Base-by-base conservation (phyloP, 2,329 filamentous ascomycete species). In the Mycosphaerella sp. region DNA sequence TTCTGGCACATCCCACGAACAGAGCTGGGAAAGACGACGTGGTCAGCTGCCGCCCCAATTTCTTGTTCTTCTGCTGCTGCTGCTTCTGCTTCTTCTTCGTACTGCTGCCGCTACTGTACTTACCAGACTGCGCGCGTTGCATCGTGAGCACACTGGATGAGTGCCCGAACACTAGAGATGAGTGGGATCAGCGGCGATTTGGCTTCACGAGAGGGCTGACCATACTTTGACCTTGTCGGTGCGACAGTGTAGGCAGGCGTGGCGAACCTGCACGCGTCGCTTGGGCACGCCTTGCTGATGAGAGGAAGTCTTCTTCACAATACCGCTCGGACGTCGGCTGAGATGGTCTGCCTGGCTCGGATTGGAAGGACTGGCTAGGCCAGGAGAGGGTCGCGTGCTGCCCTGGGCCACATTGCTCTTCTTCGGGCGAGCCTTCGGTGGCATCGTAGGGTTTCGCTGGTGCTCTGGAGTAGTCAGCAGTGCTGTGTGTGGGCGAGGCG, bases 111-210 rank as follows among this genome's bases (percentile, higher is more conserved):
- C 26, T 29, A 4, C 26, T 47, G 41, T 44, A 26, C 42, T 44
- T 29, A 44, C 42, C 8, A 55, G 53, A 29, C 29, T 39, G 21
- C 54, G 54, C 11, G 48, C 11, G 12, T 12, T 14, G 50, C 56
- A 59, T 36, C 59, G 54, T 7, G 44, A 36, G 48, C 61, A 63
- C 34, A 41, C 52, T 5, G 61, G 61, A 40, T 60, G 61, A 14
- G 54, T 52, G 29, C 61, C 61, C 44, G 55, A 54, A 40, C 60
- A 58, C 55, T 60, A 34, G 32, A 6, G 14, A 36, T 5, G 14
- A 29, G 8, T 12, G 1, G 32, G 2, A 34, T 51, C 32, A 51
- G 49, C 41, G 14, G 3, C 8, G 9, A 31, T 12, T 21, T 17
- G 34, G 17, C 17, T 6, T 29, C 40, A 38, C 4, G 23, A 14